A percentile compares a stretch with the other conserved stretches of the same genome.
phyloP scores from a whole-genome alignment of 495 filamentous ascomycete genomes.

The Staphylotrichum tortipilum region DNA sequence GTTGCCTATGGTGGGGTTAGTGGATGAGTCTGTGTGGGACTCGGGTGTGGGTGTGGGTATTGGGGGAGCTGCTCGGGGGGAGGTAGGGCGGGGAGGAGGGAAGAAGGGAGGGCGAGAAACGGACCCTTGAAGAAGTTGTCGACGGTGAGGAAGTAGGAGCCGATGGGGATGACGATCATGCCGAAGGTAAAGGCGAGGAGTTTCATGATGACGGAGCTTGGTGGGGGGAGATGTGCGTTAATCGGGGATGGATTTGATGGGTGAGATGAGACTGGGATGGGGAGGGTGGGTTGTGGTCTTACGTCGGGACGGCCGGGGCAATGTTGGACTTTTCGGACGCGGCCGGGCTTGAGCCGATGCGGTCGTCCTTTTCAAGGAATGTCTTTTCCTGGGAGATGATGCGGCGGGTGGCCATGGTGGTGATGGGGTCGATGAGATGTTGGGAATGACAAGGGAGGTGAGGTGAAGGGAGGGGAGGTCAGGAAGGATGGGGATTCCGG shows the following conservation, averaged over 20 bases:
- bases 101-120: neutral
- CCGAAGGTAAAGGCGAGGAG: constrained; percentile 81
- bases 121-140: constrained; percentile 70
- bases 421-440: constrained; percentile 5
- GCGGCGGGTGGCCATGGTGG: constrained; percentile 51
- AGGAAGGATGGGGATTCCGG: neutral
- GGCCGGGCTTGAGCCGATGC: constrained; percentile 26
- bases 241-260: neutral
- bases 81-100: neutral
- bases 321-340: constrained; percentile 40
- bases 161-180: constrained; percentile 79
- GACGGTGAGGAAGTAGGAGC: constrained; percentile 75
- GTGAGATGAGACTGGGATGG: no score
- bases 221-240: constrained; percentile 4
- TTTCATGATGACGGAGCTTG: constrained; percentile 74
- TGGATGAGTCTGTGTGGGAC: neutral
- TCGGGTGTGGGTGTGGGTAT: no score
- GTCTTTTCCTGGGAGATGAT: constrained; percentile 47
- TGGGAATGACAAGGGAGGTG: neutral
- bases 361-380: constrained; percentile 46
- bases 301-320: constrained; percentile 67
- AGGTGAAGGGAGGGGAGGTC: neutral
- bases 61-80: neutral
- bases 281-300: constrained; percentile 35
- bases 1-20: constrained; percentile 51